Conservation (phyloP, 2,329 filamentous ascomycete genomes). For the Phialophora tarda region DNA sequence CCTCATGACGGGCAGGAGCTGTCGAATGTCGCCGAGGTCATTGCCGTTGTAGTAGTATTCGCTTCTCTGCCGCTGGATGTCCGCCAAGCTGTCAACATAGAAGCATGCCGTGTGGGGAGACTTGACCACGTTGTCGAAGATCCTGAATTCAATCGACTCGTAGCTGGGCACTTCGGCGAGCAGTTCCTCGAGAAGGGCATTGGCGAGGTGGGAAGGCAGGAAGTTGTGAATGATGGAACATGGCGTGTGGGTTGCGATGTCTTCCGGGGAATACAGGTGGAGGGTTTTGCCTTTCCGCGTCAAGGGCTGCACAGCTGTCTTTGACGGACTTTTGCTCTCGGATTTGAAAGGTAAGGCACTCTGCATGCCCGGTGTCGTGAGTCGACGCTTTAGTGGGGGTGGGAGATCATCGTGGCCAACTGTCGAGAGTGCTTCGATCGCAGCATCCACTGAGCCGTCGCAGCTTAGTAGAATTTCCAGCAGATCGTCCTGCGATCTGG, state of each 20-base stretch:
- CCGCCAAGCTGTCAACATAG: slow-evolving; percentile 76
- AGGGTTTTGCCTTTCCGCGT: slow-evolving; percentile 81
- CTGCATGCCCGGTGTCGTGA: slow-evolving; percentile 60
- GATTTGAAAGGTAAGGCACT: slow-evolving; percentile 61
- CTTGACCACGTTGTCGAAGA: slow-evolving; percentile 85
- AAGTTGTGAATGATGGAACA: slow-evolving; percentile 95
- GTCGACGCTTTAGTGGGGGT: slow-evolving; percentile 46
- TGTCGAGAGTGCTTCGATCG: slow-evolving; percentile 61
- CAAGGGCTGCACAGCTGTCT: slow-evolving; percentile 52
- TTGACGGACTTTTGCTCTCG: slow-evolving; percentile 40
- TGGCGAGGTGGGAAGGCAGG: slow-evolving; percentile 72
- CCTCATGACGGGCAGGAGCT: slow-evolving; percentile 75
- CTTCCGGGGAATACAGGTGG: slow-evolving; percentile 79
- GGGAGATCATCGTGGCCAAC: slow-evolving; percentile 29
- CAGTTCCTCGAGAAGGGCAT: slow-evolving; percentile 75
- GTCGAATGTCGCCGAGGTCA: slow-evolving; percentile 74
- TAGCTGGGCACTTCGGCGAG: slow-evolving; percentile 75
- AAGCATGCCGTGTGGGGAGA: slow-evolving; percentile 85
- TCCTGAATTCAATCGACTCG: slow-evolving; percentile 73
- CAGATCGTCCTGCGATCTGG: slow-evolving; percentile 67
- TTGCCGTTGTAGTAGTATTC: slow-evolving; percentile 88
- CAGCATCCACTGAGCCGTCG: slow-evolving; percentile 74
- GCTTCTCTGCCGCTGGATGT: slow-evolving; percentile 71
- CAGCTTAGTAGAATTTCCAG: slow-evolving; percentile 79
- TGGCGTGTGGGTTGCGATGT: slow-evolving; percentile 82